Evolutionary conservation across 371 early-diverging fungal genomes (phyloP), one percentile per base, ranked within the genome.

Genomic region (Mortierella polycephala): DNA sequence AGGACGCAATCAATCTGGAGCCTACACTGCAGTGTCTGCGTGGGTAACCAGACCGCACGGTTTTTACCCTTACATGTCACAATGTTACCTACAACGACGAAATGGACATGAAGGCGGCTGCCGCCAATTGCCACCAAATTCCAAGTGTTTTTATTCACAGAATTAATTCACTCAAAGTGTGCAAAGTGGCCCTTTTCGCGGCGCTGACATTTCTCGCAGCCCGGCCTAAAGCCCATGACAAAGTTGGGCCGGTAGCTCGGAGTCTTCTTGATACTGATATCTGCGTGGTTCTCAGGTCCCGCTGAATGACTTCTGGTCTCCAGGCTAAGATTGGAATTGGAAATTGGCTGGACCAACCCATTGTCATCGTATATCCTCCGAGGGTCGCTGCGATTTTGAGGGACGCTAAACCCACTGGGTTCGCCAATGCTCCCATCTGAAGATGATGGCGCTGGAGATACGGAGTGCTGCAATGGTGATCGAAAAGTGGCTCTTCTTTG

Each of bases 181-280:
- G 74, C 74, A 71, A 69, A 77, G 62, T 83, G 83, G 11, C 83
- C 83, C 18, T 62, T 81, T 46, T 76, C 77, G 5, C 70, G 72
- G 0, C 71, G 77, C 16, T 57, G 77, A 40, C 83, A 83, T 45
- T 40, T 61, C 54, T 81, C 83, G 51, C 83, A 83, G 53, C 70
- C 77, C 11, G 76, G 41, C 6, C 77, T 72, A 49, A 49, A 81
- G 0, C 83, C 83, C 81, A 83, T 83, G 16, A 77, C 74, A 57
- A 65, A 74, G 21, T 57, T 64, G 21, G 9, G 7, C 45, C 71
- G 56, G 0, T 64, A 55, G 10, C n/a, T 40, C n/a, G 60, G 2
- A 2, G 41, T 30, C 42, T 40, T 59, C 52, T 40, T 62, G 16
- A 44, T 53, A 14, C 21, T 41, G 44, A 23, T 11, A 14, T 5